phyloP scores from a whole-genome alignment of 2,329 filamentous ascomycete species.

The Dactylellina drechsleri region DNA sequence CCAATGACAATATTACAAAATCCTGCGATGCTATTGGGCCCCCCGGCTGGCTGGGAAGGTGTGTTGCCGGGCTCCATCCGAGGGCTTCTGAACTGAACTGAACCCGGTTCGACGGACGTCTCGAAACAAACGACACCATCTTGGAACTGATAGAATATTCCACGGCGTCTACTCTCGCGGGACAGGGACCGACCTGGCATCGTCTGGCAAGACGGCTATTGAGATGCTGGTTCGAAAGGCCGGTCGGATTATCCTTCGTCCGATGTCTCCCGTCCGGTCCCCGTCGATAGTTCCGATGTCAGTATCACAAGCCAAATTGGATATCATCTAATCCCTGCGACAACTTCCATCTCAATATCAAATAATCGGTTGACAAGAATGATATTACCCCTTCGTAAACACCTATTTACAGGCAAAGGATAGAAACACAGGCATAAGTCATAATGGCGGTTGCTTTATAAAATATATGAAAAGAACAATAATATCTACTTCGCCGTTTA shows the following conservation, averaged over 20 bases:
- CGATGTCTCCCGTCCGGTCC: slow-evolving; percentile 11
- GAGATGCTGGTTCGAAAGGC: slow-evolving; percentile 20
- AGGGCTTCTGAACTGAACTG: slow-evolving; percentile 30
- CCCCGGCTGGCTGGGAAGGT: slow-evolving; percentile 39
- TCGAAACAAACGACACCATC: not conserved
- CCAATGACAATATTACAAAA: slow-evolving; percentile 53
- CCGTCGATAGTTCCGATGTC: not conserved
- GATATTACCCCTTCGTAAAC: slow-evolving; percentile 34
- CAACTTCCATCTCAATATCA: not conserved
- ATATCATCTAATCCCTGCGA: no score
- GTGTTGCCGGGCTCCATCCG: slow-evolving; percentile 55
- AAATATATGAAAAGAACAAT: slow-evolving; percentile 52
- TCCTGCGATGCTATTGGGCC: slow-evolving; percentile 54
- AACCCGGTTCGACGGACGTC: slow-evolving; percentile 46
- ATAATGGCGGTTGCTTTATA: slow-evolving; percentile 22
- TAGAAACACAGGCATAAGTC: slow-evolving; percentile 44
- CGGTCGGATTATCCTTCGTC: slow-evolving; percentile 43
- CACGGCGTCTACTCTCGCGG: slow-evolving; percentile 9
- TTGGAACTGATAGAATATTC: not conserved
- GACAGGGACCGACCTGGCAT: slow-evolving; percentile 24
- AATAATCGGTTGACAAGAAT: slow-evolving; percentile 4
- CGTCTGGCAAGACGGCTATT: not conserved
- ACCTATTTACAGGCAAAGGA: slow-evolving; percentile 51
- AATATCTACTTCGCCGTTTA: slow-evolving; percentile 13
- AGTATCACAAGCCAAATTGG: slow-evolving; percentile 26